These are phyloP conservation scores for Oemleria cerasiformis DNA, from an alignment of 306 rosid species.

Conservation along the genomic window DNA sequence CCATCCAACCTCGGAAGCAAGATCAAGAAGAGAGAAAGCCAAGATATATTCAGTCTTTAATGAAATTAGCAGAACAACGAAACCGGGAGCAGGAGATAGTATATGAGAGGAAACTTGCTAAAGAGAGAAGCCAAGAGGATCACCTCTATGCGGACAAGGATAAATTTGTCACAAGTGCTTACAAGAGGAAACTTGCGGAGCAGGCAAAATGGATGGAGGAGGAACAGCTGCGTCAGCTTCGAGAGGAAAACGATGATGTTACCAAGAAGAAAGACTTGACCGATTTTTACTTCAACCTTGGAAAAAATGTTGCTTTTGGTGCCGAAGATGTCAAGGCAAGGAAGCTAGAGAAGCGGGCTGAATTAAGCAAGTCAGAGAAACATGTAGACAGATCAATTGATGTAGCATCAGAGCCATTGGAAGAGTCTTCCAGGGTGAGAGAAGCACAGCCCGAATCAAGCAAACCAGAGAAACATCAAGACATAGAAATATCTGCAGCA, in stretches of 20 bases:
- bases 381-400: slow-evolving; percentile 8
- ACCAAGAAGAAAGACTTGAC: slow-evolving; percentile 85
- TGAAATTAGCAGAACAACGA: slow-evolving; percentile 58
- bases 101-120: slow-evolving; percentile 77
- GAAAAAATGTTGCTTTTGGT: slow-evolving; percentile 78
- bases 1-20: slow-evolving; percentile 48
- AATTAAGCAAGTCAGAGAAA: slow-evolving; percentile 34
- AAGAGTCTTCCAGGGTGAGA: slow-evolving; percentile 33
- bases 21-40: slow-evolving; percentile 84
- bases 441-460: slow-evolving; percentile 21
- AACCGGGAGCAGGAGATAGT: slow-evolving; percentile 66
- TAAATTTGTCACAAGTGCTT: slow-evolving; percentile 73
- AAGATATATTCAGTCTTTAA: slow-evolving; percentile 59
- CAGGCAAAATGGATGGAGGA: slow-evolving; percentile 75
- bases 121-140: slow-evolving; percentile 85
- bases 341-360: slow-evolving; percentile 37
- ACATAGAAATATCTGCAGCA: slow-evolving; percentile 20
- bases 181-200: slow-evolving; percentile 82
- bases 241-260: slow-evolving; percentile 84
- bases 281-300: slow-evolving; percentile 76
- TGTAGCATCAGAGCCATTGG: slow-evolving; percentile 22
- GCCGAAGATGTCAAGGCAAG: slow-evolving; percentile 42
- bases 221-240: slow-evolving; percentile 62
- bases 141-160: slow-evolving; percentile 81
- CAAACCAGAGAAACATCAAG: slow-evolving; percentile 23